These are phyloP conservation scores for Ogataea hybrid DNA, from an alignment of 1,139 yeast species.

Conservation along the genomic window DNA sequence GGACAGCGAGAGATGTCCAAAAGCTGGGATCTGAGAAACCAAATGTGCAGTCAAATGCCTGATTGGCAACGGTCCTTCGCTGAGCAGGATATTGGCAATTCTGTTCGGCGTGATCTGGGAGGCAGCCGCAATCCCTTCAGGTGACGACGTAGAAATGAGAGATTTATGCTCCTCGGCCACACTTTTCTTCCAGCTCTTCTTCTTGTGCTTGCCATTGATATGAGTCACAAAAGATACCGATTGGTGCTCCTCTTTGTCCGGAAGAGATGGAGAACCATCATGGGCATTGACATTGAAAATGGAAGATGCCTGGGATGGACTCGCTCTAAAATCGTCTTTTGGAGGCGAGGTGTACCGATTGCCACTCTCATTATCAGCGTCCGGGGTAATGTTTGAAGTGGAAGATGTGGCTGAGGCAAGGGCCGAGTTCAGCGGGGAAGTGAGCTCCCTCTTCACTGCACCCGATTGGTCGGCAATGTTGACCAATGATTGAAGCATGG, in stretches of 20 bases:
- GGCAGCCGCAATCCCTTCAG: slow-evolving; percentile 88
- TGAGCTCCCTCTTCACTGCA: slow-evolving; percentile 17
- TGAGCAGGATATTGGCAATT: slow-evolving; percentile 62
- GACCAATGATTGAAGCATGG: slow-evolving; percentile 18
- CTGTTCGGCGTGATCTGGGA: slow-evolving; percentile 80
- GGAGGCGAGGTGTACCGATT: neutral
- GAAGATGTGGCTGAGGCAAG: slow-evolving; percentile 12
- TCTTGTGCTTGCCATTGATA: slow-evolving; percentile 10
- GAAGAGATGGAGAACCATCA: neutral
- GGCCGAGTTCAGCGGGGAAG: slow-evolving; percentile 11
- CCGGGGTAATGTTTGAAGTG: slow-evolving; percentile 5
- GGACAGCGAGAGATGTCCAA: slow-evolving; percentile 75
- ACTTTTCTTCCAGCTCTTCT: slow-evolving; percentile 22
- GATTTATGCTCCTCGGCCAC: slow-evolving; percentile 29
- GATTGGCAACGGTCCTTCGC: slow-evolving; percentile 87
- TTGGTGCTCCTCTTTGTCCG: slow-evolving; percentile 1
- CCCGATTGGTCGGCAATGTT: slow-evolving; percentile 11
- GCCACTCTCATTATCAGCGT: neutral
- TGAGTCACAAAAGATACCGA: slow-evolving; percentile 2
- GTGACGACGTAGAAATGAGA: slow-evolving; percentile 72
- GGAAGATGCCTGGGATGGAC: slow-evolving; percentile 2
- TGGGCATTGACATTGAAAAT: neutral
- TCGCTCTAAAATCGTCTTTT: neutral
- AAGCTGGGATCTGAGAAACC: slow-evolving; percentile 72
- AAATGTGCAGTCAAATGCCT: slow-evolving; percentile 84